A percentile compares a stretch with the other conserved stretches of the same genome.
Evolutionary conservation across 176 grass and related monocot genomes (phyloP).

Genomic region (Carex pumila): DNA sequence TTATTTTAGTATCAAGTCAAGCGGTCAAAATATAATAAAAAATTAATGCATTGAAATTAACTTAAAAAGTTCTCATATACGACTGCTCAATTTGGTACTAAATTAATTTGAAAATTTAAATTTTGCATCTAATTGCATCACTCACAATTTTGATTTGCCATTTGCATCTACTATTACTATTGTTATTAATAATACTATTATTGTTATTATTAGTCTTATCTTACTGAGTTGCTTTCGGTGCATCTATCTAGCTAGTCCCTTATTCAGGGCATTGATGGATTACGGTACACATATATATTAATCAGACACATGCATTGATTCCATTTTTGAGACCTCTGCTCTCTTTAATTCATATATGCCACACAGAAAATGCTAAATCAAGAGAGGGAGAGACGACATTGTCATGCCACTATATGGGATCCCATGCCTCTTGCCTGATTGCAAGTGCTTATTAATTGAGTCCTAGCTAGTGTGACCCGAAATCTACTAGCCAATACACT

Average conservation of each 20-base stretch:
- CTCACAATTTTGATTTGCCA: too few relatives aligned
- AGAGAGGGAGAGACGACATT: slow-evolving; percentile 8
- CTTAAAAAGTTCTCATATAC: too few relatives aligned
- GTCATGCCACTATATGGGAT: neutral
- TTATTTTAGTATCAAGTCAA: too few relatives aligned
- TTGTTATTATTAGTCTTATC: neutral
- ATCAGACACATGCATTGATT: slow-evolving; percentile 1
- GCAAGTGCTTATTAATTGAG: neutral
- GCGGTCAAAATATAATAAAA: too few relatives aligned
- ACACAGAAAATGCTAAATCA: slow-evolving; percentile 13
- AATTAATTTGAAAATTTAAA: too few relatives aligned
- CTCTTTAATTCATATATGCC: neutral
- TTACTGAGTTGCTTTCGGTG: neutral
- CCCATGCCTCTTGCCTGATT: slow-evolving; percentile 14
- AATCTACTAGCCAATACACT: neutral
- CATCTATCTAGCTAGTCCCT: neutral
- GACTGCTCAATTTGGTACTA: too few relatives aligned
- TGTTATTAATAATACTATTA: neutral
- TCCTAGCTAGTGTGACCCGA: neutral
- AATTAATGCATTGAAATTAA: too few relatives aligned
- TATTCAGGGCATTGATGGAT: neutral
- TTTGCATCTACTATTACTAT: neutral
- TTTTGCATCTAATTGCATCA: too few relatives aligned
- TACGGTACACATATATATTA: neutral
- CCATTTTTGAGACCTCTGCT: neutral